Conservation (phyloP, 2,329 filamentous ascomycete genomes). For the Teratosphaeria pseudoeucalypti region DNA sequence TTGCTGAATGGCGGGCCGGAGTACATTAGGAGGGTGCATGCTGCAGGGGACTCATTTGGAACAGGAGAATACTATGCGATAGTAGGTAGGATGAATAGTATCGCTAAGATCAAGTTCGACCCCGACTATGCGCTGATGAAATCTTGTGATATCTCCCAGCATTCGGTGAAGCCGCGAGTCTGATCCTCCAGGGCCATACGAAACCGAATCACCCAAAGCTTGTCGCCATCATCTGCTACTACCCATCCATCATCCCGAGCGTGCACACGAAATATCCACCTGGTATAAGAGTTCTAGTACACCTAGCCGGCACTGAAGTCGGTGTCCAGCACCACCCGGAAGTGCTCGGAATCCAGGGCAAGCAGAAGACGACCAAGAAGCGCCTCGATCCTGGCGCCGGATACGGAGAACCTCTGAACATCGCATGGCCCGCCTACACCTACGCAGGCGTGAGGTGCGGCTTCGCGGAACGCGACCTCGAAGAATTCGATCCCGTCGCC, state of each 20-base stretch:
- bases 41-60: conserved; percentile 45
- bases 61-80: conserved; percentile 52
- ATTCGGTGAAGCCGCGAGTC: conserved; percentile 51
- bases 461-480: conserved; percentile 61
- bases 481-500: conserved; percentile 55
- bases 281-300: conserved; percentile 42
- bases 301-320: conserved; percentile 44
- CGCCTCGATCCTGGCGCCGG: conserved; percentile 42
- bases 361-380: conserved; percentile 38
- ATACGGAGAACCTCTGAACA: conserved; percentile 35
- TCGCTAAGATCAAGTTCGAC: not conserved
- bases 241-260: conserved; percentile 48
- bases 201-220: conserved; percentile 46
- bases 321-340: conserved; percentile 40
- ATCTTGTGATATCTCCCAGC: conserved; percentile 30
- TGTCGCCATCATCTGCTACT: conserved; percentile 52
- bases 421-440: conserved; percentile 40
- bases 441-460: conserved; percentile 50
- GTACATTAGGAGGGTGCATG: conserved; percentile 38
- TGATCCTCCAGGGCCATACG: conserved; percentile 48
- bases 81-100: conserved; percentile 40
- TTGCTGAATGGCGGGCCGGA: conserved; percentile 39
- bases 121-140: not conserved
- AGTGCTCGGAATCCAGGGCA: conserved; percentile 44
- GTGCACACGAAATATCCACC: conserved; percentile 34